Conservation (phyloP, 768 basidiomycete species). For the Psilocybe azurescens region DNA sequence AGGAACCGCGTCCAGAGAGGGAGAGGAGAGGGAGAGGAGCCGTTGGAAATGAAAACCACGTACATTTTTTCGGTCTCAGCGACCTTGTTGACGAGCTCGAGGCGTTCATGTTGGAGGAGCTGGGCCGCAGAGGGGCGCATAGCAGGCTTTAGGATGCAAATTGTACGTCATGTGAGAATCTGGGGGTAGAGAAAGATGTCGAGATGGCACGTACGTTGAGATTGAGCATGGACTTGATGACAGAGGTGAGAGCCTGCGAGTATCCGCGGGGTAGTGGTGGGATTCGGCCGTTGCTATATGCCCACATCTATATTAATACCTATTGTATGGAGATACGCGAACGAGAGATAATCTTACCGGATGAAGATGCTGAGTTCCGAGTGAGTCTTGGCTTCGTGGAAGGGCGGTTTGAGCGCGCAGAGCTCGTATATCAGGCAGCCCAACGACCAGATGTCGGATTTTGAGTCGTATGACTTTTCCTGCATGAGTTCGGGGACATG, state of each 20-base stretch:
- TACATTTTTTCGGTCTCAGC: slow-evolving; percentile 82
- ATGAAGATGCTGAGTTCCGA: slow-evolving; percentile 84
- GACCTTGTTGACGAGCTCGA: slow-evolving; percentile 74
- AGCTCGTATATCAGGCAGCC: slow-evolving; percentile 97
- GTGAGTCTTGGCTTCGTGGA: slow-evolving; percentile 92
- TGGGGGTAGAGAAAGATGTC: too few species aligned
- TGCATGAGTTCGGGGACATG: slow-evolving; percentile 98
- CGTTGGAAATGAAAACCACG: slow-evolving; percentile 19
- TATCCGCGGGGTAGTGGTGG: too few species aligned
- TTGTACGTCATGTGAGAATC: too few species aligned
- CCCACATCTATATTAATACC: too few species aligned
- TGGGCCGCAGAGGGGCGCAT: too few species aligned
- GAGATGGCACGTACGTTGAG: too few species aligned
- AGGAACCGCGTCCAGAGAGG: too few species aligned
- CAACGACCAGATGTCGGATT: slow-evolving; percentile 98
- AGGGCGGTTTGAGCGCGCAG: slow-evolving; percentile 92
- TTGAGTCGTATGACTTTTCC: slow-evolving; percentile 96
- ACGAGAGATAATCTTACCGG: slow-evolving; percentile 48
- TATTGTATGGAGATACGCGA: slow-evolving; percentile 47
- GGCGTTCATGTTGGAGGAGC: too few species aligned
- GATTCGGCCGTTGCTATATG: too few species aligned
- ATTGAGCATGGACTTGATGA: too few species aligned
- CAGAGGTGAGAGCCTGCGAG: too few species aligned
- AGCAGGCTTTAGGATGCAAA: too few species aligned
- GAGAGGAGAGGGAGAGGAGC: background rate